Conservation (phyloP, 768 basidiomycete species). For the Mycena kentingensis region DNA sequence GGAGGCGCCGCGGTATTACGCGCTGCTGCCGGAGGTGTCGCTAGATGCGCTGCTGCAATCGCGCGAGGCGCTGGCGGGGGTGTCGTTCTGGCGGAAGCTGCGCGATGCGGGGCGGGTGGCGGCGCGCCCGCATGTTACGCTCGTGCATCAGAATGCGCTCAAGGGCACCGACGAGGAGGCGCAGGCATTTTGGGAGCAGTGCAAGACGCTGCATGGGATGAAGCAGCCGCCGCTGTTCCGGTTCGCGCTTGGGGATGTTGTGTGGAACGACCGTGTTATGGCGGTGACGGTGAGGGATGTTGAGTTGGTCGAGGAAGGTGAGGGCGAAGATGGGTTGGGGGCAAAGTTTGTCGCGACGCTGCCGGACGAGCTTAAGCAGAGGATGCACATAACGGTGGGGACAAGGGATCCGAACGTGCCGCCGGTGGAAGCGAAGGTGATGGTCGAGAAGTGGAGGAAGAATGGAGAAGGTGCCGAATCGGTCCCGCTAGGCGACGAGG, state of each 20-base stretch:
- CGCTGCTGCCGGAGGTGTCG: conserved; percentile 72
- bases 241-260: conserved; percentile 59
- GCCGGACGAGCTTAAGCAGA: conserved; percentile 44
- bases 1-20: conserved; percentile 68
- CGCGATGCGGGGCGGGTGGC: conserved; percentile 49
- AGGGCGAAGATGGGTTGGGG: conserved; percentile 39
- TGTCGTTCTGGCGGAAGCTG: conserved; percentile 53
- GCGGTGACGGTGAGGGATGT: conserved; percentile 71
- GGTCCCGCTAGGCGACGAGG: background rate
- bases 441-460: conserved; percentile 59
- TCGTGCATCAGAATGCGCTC: conserved; percentile 68
- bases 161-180: conserved; percentile 9
- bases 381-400: conserved; percentile 88
- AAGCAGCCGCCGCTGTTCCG: conserved; percentile 48
- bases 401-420: conserved; percentile 53
- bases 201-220: conserved; percentile 44
- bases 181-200: conserved; percentile 49
- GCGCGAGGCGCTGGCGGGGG: conserved; percentile 38
- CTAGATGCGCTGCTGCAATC: conserved; percentile 48
- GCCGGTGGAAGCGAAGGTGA: conserved; percentile 67
- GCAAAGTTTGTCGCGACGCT: conserved; percentile 51
- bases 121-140: conserved; percentile 77
- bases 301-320: conserved; percentile 25
- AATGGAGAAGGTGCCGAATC: background rate
- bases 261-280: conserved; percentile 84